A percentile compares a stretch with the other conserved stretches of the same genome.
These are phyloP conservation scores for Raphanus raphanistrum DNA, from an alignment of 345 rosid genomes.

Conservation along the genomic window DNA sequence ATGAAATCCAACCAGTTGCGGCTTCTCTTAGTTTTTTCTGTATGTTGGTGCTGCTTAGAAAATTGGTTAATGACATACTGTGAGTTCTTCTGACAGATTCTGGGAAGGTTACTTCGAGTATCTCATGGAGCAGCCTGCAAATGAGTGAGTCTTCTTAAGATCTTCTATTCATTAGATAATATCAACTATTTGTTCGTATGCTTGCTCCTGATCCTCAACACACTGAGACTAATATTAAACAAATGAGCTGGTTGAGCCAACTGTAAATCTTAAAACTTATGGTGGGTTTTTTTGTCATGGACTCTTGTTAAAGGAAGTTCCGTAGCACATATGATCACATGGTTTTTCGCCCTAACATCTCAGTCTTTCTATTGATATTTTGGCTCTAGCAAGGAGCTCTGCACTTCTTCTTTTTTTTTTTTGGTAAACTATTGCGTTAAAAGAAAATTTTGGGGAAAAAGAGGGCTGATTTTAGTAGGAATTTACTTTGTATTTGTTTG, in stretches of 20 bases:
- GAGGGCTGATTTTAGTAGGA: background rate
- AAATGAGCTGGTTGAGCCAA: background rate
- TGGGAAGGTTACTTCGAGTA: constrained; percentile 98
- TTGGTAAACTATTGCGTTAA: background rate
- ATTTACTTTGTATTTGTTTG: constrained; percentile 9
- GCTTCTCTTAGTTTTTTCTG: background rate
- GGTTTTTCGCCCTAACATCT: background rate
- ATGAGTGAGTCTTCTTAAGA: constrained; percentile 59
- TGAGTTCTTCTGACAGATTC: constrained; percentile 55
- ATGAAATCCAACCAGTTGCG: constrained; percentile 16
- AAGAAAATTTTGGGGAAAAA: background rate
- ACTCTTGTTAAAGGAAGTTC: constrained; percentile 1
- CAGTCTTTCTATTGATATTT: constrained; percentile 3
- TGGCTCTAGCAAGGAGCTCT: constrained; percentile 12
- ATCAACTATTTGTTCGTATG: constrained; percentile 11
- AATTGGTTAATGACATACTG: constrained; percentile 12
- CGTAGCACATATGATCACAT: constrained; percentile 7
- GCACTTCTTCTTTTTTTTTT: background rate
- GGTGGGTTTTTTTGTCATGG: background rate
- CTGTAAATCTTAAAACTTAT: background rate
- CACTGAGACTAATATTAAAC: background rate
- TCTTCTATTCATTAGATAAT: constrained; percentile 22
- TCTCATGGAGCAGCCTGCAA: constrained; percentile 83
- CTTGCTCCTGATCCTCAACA: background rate
- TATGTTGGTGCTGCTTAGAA: background rate